phyloP scores from a whole-genome alignment of 1,139 yeast species.

The Blastobotrys apis region DNA sequence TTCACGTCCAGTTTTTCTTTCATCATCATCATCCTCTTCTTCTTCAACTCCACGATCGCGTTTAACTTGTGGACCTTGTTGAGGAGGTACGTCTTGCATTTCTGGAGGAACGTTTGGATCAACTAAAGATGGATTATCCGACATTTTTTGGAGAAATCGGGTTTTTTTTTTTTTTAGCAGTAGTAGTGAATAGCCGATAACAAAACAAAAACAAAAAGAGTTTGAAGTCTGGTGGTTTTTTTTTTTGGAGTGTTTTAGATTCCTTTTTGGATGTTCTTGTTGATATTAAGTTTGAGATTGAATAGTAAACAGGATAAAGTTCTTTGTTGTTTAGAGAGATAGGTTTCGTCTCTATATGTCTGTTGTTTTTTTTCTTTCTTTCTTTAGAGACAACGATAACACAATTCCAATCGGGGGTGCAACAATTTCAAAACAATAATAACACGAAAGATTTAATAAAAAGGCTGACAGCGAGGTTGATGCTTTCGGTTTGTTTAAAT shows the following conservation, averaged over 20 bases:
- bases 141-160: conserved; percentile 16
- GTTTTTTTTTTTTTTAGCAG: neutral
- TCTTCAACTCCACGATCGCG: conserved; percentile 36
- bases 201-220: neutral
- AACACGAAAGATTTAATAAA: too few species aligned
- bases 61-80: conserved; percentile 16
- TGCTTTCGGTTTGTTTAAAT: too few species aligned
- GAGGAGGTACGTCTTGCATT: too few species aligned
- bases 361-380: neutral
- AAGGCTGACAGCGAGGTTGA: too few species aligned
- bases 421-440: too few species aligned
- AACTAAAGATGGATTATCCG: conserved; percentile 14
- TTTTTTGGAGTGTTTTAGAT: too few species aligned
- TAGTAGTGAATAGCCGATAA: neutral
- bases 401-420: too few species aligned
- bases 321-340: too few species aligned
- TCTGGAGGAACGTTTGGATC: conserved; percentile 16
- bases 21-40: conserved; percentile 70
- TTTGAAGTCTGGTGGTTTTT: neutral
- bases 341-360: neutral
- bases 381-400: too few species aligned
- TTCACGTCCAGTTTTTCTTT: conserved; percentile 62
- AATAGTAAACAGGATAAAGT: too few species aligned
- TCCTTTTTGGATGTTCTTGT: too few species aligned
- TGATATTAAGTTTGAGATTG: too few species aligned